Evolutionary conservation across 1,284 basidiomycete species (phyloP), one percentile per base, ranked within the genome.

Genomic region (Cystobasidium pallidum): DNA sequence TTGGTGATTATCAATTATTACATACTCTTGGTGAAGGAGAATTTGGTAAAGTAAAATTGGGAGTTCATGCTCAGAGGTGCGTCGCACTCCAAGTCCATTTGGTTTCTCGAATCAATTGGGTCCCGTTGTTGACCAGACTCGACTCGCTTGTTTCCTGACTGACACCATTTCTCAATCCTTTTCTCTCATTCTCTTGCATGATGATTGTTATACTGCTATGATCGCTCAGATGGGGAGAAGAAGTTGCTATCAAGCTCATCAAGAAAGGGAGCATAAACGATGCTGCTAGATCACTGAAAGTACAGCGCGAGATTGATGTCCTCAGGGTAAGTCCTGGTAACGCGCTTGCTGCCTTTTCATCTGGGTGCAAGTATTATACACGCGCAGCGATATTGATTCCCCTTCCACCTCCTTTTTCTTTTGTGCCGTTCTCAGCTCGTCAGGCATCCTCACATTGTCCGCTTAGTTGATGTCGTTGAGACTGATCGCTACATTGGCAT

Each of bases 401-500:
- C n/a, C n/a, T n/a, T n/a, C n/a, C n/a, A n/a, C n/a, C n/a, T n/a
- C n/a, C n/a, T 39, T 6, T 39, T 7, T 39, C 6, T 13, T 7
- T 39, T 45, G 43, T 45, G 43, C 6, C n/a, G 13, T 19, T n/a
- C 43, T 11, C 79, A 95, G 92, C 88, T 88, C 73, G 86, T 99
- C 73, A 92, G 94, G 80, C 96, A 99, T 78, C 96, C 96, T 1
- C 98, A 99, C 82, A 99, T 99, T 81, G 96, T 99, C 34, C 89
- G 94, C 36, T 85, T 99, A 67, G 96, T 96, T 86, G 96, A 99
- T 81, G 94, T 98, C 47, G 97, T 99, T 78, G 94, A 99, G 82
- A 98, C 96, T 1, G 95, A 98, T 84, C 97, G 97, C 82, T 99
- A 98, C 84, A 98, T 99, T 78, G 96, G 96, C 49, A 99, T 99